phyloP scores from a whole-genome alignment of 2,329 filamentous ascomycete species.

The Dothistroma septosporum region DNA sequence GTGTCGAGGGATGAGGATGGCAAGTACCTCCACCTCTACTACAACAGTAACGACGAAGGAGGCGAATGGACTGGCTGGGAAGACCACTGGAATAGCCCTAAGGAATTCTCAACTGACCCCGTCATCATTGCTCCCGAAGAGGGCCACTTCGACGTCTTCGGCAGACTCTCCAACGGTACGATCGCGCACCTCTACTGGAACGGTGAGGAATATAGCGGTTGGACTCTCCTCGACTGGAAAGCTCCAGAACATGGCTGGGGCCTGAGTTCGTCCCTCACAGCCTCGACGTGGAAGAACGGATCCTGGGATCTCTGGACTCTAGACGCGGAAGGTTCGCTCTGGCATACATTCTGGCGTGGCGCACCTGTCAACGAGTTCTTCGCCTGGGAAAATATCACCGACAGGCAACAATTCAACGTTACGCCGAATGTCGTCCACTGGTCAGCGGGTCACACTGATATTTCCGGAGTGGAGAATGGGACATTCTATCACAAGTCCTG shows the following conservation, averaged over 20 bases:
- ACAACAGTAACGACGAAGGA: neutral
- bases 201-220: neutral
- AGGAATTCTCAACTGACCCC: neutral
- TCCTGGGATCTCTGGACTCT: neutral
- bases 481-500: neutral
- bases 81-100: neutral
- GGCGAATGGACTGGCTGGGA: neutral
- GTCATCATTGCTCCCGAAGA: neutral
- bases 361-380: neutral
- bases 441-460: neutral
- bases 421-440: neutral
- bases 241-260: neutral
- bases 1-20: neutral
- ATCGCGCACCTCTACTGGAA: neutral
- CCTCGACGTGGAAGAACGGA: neutral
- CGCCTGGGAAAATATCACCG: neutral
- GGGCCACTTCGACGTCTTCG: slow-evolving; percentile 2
- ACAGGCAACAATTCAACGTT: neutral
- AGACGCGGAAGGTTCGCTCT: neutral
- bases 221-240: neutral
- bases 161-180: neutral
- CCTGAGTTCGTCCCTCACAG: neutral
- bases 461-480: neutral
- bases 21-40: slow-evolving; percentile 1
- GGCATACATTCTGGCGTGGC: slow-evolving; percentile 1